Base-by-base conservation (phyloP, 176 grass and related monocot species). In the Zizania latifolia region DNA sequence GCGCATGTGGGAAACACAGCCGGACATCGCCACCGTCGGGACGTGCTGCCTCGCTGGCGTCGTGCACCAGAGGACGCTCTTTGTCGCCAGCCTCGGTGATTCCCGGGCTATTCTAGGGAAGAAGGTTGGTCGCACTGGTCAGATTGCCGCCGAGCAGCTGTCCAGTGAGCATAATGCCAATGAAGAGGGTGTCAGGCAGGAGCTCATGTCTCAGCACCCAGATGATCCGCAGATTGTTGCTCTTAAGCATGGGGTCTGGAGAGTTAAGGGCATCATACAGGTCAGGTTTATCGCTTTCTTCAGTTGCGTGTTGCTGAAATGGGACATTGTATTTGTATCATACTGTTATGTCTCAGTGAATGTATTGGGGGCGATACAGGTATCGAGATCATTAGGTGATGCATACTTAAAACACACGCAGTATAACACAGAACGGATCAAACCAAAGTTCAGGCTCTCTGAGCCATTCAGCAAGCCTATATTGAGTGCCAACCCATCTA, bases 201-300 rank as follows among this genome's bases (percentile, higher is more conserved):
- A 94, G 82, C 85, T 99, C 72, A 65, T 84, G 76, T 81, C 84
- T 10, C 62, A 83, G 11, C 95, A 99, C 62, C 91, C 89, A 2
- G 79, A 99, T 56, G 95, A 99, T 62, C 86, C 86, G 0, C 82
- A 88, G 51, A 92, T 99, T 77, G 95, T 99, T 57, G 80, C 80
- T 28, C 83, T 92, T 53, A 94, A 99, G 68, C 95, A 94, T 77
- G 95, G 89, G 19, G 91, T 92, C 62, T 99, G 95, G 95, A 85
- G 95, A 79, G 71, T 99, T 3, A 99, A 94, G 62, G 91, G 91
- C 79, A 90, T 94, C 54, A 99, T 99, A 76, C 95, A 99, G 95
- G 95, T 99, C 16, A 8, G 43, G 22, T 26, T 27, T 81, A 60
- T 29, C 14, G 32, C 4, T 16, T 22, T 58, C 19, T 81, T 63